A percentile compares a stretch with the other conserved stretches of the same genome.
These are phyloP conservation scores for Polyporus arcularius DNA, from an alignment of 768 basidiomycete genomes.

Conservation along the genomic window DNA sequence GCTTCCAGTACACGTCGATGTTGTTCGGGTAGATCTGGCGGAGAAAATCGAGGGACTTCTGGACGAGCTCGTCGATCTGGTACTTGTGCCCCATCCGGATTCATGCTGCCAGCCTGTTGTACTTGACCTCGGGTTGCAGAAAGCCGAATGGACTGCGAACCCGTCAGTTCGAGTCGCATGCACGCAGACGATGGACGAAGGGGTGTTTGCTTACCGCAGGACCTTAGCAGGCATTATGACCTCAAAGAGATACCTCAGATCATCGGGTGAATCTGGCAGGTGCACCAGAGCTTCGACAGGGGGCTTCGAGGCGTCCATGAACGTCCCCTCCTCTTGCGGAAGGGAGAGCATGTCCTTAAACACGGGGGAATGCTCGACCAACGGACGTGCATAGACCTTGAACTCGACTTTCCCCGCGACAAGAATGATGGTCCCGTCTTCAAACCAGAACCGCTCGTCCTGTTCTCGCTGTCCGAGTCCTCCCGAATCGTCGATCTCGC, in stretches of 20 bases:
- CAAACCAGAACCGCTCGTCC: slow-evolving; percentile 7
- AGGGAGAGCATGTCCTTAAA: slow-evolving; percentile 14
- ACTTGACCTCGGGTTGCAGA: neutral
- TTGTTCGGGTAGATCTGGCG: neutral
- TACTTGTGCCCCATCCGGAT: slow-evolving; percentile 1
- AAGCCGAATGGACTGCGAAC: neutral
- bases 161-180: neutral
- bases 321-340: too few species aligned
- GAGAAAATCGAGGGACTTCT: neutral
- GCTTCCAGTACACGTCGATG: neutral
- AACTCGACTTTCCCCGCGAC: slow-evolving; percentile 6
- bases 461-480: too few species aligned
- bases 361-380: slow-evolving; percentile 5
- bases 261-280: neutral
- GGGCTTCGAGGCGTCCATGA: neutral
- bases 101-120: neutral
- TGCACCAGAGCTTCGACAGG: neutral
- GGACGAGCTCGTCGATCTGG: neutral
- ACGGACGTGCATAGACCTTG: slow-evolving; percentile 9
- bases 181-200: neutral
- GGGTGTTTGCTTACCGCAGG: neutral
- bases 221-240: neutral
- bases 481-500: too few species aligned
- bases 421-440: slow-evolving; percentile 19
- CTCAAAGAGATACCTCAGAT: neutral